phyloP scores from a whole-genome alignment of 2,329 filamentous ascomycete genomes.

The Tolypocladium album region DNA sequence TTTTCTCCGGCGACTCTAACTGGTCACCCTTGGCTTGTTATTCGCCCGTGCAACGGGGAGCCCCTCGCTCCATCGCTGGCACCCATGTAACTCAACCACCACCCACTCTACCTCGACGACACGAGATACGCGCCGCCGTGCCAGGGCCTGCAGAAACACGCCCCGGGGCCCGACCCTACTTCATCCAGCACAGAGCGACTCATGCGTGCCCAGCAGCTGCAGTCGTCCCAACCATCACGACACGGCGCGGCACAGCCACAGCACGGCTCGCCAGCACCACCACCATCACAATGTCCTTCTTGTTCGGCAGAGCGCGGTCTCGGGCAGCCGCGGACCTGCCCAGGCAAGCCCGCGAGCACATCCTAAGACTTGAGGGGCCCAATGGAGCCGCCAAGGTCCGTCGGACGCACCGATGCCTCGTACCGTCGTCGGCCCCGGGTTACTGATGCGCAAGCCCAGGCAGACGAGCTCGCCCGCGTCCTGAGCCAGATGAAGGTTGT shows the following conservation, averaged over 20 bases:
- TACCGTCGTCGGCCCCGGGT: not conserved
- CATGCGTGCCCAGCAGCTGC: not conserved
- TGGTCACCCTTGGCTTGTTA: not conserved
- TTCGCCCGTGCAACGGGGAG: not conserved
- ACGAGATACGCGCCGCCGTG: not conserved
- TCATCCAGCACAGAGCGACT: not conserved
- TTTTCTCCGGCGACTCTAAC: not conserved
- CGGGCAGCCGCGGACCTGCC: conserved; percentile 42
- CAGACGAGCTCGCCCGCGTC: conserved; percentile 78
- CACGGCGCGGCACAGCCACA: not conserved
- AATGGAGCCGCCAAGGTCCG: conserved; percentile 36
- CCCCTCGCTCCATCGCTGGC: not conserved
- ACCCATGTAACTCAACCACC: not conserved
- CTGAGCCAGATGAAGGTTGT: conserved; percentile 86
- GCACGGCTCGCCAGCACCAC: not conserved
- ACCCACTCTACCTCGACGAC: not conserved
- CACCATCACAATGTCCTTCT: conserved; percentile 36
- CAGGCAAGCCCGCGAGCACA: conserved; percentile 44
- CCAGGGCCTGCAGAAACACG: not conserved
- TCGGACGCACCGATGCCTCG: not conserved
- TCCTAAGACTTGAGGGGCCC: conserved; percentile 39
- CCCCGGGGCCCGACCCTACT: not conserved
- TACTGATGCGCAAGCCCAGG: conserved; percentile 34
- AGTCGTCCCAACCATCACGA: not conserved
- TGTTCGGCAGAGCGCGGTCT: conserved; percentile 42